Base-by-base conservation (phyloP, 2,329 filamentous ascomycete genomes). In the Davidsoniella neocaledoniae region DNA sequence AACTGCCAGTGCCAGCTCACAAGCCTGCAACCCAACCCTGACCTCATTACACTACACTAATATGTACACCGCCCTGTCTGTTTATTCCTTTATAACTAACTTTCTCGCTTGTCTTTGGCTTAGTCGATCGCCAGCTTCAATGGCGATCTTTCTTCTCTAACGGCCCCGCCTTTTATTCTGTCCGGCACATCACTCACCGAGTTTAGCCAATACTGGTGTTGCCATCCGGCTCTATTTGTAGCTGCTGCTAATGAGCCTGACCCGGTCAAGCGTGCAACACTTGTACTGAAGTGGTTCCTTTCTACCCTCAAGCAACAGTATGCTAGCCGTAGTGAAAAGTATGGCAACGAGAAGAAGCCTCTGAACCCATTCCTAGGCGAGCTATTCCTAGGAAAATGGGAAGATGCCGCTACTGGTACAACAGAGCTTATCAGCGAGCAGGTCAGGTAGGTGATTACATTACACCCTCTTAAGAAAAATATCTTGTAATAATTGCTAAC, bases 271-370 rank as follows among this genome's bases (percentile, higher is more conserved):
- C 79, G 90, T 54, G 81, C 86, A 17, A 67, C 94, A 56, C 71
- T 90, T 33, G 90, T 96, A n/a, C 70, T 95, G 58, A 93, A 90
- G 66, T 96, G 90, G 90, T 96, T 95, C 68, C 68, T 96, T 50
- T 88, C 80, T 60, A 94, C 88, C 3, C 72, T 96, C 48, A 94
- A 91, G 69, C 86, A 93, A 65, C 86, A 94, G 63, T 79, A 81
- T 59, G 76, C 76, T 52, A 77, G 71, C 59, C 73, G 75, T 53
- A 93, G 85, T 61, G 88, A 95, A 57, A 69, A 79, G 58, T 79
- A 73, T 55, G 87, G 86, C 46, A 91, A 86, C 60, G 90, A 95
- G 72, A 96, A 96, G 78, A 98, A 96, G 71, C 90, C 90, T 2
- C 68, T 98, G 53, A 96, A 98, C 62, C 91, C 91, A 0, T 96